Conservation (phyloP, 140 eudicot species). For the Senecio squalidus region DNA sequence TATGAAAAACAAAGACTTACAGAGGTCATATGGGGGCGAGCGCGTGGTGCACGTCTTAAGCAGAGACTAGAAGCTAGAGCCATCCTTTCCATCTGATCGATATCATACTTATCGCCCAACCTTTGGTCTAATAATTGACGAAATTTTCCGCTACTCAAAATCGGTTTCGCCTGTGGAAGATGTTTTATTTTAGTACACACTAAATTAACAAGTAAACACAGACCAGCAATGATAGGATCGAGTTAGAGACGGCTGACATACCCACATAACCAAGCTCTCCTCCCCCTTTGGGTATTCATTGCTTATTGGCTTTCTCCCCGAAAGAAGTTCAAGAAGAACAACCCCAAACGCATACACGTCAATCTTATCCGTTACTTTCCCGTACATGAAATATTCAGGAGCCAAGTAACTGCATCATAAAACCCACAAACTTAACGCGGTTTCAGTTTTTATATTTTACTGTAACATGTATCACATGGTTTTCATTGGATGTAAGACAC, state of each 20-base stretch:
- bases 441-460: background rate
- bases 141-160: slow-evolving; percentile 51
- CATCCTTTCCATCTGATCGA: slow-evolving; percentile 68
- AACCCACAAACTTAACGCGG: background rate
- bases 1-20: slow-evolving; percentile 45
- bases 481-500: background rate
- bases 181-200: background rate
- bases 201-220: background rate
- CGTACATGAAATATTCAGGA: slow-evolving; percentile 93
- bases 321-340: slow-evolving; percentile 91
- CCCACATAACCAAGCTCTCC: slow-evolving; percentile 96
- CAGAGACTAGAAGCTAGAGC: slow-evolving; percentile 81
- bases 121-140: slow-evolving; percentile 51
- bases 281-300: slow-evolving; percentile 63
- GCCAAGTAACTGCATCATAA: slow-evolving; percentile 72
- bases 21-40: slow-evolving; percentile 70
- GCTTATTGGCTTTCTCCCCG: slow-evolving; percentile 87
- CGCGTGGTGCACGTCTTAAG: slow-evolving; percentile 69
- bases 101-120: slow-evolving; percentile 36
- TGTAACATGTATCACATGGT: background rate
- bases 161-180: slow-evolving; percentile 61
- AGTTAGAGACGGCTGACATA: slow-evolving; percentile 21
- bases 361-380: slow-evolving; percentile 68
- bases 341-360: slow-evolving; percentile 94
- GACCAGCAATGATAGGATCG: background rate